Evolutionary conservation across 208 protist species (phyloP).

Genomic region (Acanthamoeba healyi): DNA sequence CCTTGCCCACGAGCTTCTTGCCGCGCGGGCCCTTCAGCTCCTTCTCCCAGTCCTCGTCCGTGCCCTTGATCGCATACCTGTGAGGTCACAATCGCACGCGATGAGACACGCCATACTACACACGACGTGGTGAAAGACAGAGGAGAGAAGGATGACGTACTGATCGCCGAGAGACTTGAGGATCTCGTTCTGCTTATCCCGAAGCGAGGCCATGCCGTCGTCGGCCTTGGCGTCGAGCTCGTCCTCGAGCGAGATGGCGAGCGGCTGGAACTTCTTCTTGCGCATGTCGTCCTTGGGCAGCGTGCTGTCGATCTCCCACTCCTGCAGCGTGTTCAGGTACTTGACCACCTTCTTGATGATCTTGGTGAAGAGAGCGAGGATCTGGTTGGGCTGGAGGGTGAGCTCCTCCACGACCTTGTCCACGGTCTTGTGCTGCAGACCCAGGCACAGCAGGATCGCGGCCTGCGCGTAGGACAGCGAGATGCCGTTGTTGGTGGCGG

Average conservation of each 20-base stretch:
- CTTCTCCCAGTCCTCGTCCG: constrained; percentile 72
- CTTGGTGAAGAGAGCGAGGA: constrained; percentile 86
- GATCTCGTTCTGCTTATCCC: constrained; percentile 27
- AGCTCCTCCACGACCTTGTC: constrained; percentile 84
- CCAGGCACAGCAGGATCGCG: constrained; percentile 95
- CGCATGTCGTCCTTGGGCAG: neutral
- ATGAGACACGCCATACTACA: neutral
- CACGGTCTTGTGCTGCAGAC: constrained; percentile 92
- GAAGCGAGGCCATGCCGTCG: neutral
- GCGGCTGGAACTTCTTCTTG: neutral
- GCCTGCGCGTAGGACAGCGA: constrained; percentile 93
- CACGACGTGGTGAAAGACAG: neutral
- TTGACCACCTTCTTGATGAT: constrained; percentile 79
- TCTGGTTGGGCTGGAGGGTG: constrained; percentile 77
- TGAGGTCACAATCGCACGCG: neutral
- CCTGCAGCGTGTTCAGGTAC: constrained; percentile 69
- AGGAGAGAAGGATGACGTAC: neutral
- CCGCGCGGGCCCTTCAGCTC: constrained; percentile 2
- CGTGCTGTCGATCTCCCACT: constrained; percentile 58
- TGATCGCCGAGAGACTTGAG: constrained; percentile 45
- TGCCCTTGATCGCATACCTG: constrained; percentile 68
- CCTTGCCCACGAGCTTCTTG: constrained; percentile 42
- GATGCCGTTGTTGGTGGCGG: constrained; percentile 74
- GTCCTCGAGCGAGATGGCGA: constrained; percentile 41
- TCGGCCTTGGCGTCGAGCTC: constrained; percentile 47